Evolutionary conservation across 1,284 basidiomycete species (phyloP).

Genomic region (Termitomyces sp.): DNA sequence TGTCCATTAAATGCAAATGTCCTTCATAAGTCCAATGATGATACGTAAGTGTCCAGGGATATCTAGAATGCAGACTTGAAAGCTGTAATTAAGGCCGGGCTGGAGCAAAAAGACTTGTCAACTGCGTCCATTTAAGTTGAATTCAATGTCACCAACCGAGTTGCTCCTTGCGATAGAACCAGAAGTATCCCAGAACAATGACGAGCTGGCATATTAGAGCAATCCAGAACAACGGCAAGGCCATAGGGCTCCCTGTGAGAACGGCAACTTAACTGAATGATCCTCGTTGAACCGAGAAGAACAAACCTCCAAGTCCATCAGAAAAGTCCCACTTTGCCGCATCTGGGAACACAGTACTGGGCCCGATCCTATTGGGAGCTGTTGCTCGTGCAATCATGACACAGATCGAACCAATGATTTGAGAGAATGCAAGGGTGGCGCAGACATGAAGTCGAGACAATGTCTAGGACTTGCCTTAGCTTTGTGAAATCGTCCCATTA

Average conservation of each 20-base stretch:
- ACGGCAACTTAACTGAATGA: not conserved
- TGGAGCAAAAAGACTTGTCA: slow-evolving; percentile 4
- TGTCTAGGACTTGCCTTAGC: slow-evolving; percentile 42
- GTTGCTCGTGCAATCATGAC: slow-evolving; percentile 84
- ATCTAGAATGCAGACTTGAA: not conserved
- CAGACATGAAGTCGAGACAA: slow-evolving; percentile 89
- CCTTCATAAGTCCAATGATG: slow-evolving; percentile 9
- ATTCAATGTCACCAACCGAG: slow-evolving; percentile 45
- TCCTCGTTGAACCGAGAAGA: slow-evolving; percentile 1
- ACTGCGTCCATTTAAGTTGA: not conserved
- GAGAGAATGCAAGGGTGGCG: slow-evolving; percentile 83
- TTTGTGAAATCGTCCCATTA: not conserved
- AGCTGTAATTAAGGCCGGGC: slow-evolving; percentile 34
- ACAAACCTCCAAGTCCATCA: slow-evolving; percentile 53
- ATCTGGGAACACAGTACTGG: slow-evolving; percentile 88
- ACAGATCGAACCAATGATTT: slow-evolving; percentile 76
- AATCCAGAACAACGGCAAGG: slow-evolving; percentile 81
- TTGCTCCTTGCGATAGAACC: slow-evolving; percentile 90
- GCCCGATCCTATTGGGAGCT: slow-evolving; percentile 80
- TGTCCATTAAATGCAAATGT: slow-evolving; percentile 10
- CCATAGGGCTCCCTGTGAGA: slow-evolving; percentile 63
- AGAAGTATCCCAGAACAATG: slow-evolving; percentile 88
- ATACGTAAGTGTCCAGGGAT: not conserved
- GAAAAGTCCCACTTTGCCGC: slow-evolving; percentile 82
- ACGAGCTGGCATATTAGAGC: slow-evolving; percentile 75